Conservation (phyloP, 1,139 yeast genomes). For the Nematodospora anomalae region DNA sequence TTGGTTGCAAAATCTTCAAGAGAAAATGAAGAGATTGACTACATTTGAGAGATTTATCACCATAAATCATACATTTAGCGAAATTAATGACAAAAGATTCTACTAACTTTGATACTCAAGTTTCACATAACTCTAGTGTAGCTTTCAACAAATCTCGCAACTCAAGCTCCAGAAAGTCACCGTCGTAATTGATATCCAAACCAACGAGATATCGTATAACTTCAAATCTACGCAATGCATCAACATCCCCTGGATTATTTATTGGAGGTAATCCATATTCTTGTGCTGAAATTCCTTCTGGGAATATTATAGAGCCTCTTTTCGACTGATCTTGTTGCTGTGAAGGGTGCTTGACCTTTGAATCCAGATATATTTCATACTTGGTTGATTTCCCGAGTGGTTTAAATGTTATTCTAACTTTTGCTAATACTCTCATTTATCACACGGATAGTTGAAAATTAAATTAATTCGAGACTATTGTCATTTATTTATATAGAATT, state of each 20-base stretch:
- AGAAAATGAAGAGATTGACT: neutral
- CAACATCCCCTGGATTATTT: slow-evolving; percentile 11
- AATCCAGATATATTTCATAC: neutral
- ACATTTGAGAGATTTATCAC: neutral
- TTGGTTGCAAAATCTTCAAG: too few species aligned
- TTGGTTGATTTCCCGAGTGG: neutral
- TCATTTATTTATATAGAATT: neutral
- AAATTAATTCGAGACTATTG: neutral
- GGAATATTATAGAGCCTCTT: slow-evolving; percentile 10
- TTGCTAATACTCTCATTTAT: neutral
- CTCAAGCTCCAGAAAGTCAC: slow-evolving; percentile 6
- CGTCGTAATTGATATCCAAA: slow-evolving; percentile 10
- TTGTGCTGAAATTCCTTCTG: slow-evolving; percentile 14
- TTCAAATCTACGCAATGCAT: slow-evolving; percentile 13
- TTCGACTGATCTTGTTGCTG: neutral
- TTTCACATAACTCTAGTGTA: slow-evolving; percentile 5
- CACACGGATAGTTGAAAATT: neutral
- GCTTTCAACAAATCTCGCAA: slow-evolving; percentile 10
- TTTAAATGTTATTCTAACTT: neutral
- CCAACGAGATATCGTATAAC: slow-evolving; percentile 15
- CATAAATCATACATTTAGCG: neutral
- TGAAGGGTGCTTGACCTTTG: neutral
- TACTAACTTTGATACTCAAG: too few species aligned
- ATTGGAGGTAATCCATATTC: slow-evolving; percentile 16
- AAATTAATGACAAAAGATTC: too few species aligned